A percentile compares a stretch with the other conserved stretches of the same genome.
Conservation (phyloP, 1,284 basidiomycete species). For the Fomitopsis betulina region DNA sequence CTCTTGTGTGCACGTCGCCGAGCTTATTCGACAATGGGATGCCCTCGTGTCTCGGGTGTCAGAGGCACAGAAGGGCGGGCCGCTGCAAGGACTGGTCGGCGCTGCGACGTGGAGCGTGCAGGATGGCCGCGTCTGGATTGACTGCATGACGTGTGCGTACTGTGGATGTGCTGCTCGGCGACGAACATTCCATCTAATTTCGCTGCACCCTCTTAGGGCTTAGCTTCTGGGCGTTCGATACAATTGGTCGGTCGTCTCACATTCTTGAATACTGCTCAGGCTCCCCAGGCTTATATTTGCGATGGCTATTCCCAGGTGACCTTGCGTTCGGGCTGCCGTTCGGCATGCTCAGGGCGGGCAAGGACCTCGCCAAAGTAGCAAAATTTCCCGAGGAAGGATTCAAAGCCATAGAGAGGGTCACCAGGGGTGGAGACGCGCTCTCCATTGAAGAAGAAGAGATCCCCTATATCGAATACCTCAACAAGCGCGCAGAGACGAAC, state of each 20-base stretch:
- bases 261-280: not conserved
- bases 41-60: constrained; percentile 39
- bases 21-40: constrained; percentile 71
- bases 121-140: constrained; percentile 59
- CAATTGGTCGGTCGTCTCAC: constrained; percentile 12
- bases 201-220: constrained; percentile 31
- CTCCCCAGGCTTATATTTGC: not conserved
- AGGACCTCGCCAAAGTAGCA: constrained; percentile 4
- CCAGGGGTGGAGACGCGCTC: not conserved
- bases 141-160: constrained; percentile 53
- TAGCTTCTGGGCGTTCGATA: constrained; percentile 45
- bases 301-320: constrained; percentile 26
- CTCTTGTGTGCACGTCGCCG: constrained; percentile 54
- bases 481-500: constrained; percentile 15
- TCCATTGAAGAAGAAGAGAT: constrained; percentile 11
- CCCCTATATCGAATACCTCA: constrained; percentile 9
- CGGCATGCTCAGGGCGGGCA: constrained; percentile 19
- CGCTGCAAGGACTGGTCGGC: constrained; percentile 50
- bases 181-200: not conserved
- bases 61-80: not conserved
- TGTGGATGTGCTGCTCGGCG: not conserved
- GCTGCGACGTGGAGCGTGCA: constrained; percentile 54
- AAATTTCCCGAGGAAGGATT: constrained; percentile 1
- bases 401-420: not conserved
- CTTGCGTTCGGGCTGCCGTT: constrained; percentile 32